These are phyloP conservation scores for Aspergillus thermomutatus DNA, from an alignment of 2,329 filamentous ascomycete species.

Conservation along the genomic window DNA sequence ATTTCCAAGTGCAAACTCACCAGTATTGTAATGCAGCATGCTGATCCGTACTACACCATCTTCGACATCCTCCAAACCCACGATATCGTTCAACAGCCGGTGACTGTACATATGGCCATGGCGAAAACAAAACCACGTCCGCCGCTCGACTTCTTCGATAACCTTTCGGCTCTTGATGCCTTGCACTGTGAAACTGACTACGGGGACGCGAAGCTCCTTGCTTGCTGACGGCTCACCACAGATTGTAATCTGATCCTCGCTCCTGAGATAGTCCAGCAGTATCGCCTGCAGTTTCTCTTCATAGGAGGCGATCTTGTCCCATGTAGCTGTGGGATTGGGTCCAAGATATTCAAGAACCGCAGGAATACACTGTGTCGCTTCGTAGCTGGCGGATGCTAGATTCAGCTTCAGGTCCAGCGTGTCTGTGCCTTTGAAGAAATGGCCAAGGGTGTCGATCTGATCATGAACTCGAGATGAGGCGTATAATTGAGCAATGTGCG, in stretches of 20 bases:
- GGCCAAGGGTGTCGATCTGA: slow-evolving; percentile 56
- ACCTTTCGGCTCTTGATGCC: slow-evolving; percentile 56
- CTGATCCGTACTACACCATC: slow-evolving; percentile 68
- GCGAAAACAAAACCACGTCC: slow-evolving; percentile 59
- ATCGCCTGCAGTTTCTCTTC: slow-evolving; percentile 59
- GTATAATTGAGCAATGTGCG: slow-evolving; percentile 70
- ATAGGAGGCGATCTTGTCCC: slow-evolving; percentile 54
- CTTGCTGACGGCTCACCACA: slow-evolving; percentile 55
- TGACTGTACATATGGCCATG: slow-evolving; percentile 70
- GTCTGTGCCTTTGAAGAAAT: slow-evolving; percentile 62
- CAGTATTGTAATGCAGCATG: slow-evolving; percentile 69
- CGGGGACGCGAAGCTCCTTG: slow-evolving; percentile 55
- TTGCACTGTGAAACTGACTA: slow-evolving; percentile 63
- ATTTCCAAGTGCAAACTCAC: slow-evolving; percentile 39
- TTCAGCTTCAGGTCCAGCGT: slow-evolving; percentile 66
- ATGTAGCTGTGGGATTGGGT: slow-evolving; percentile 37
- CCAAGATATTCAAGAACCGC: slow-evolving; percentile 61
- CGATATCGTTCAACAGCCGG: slow-evolving; percentile 56
- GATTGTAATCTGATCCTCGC: slow-evolving; percentile 53
- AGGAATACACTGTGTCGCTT: slow-evolving; percentile 63
- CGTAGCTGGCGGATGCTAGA: slow-evolving; percentile 67
- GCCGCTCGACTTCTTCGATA: slow-evolving; percentile 60
- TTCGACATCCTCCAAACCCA: slow-evolving; percentile 54
- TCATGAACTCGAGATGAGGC: slow-evolving; percentile 56
- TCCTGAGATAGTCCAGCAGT: slow-evolving; percentile 58